Base-by-base conservation (phyloP, 805 yeast genomes). In the Barnettozyma californica region DNA sequence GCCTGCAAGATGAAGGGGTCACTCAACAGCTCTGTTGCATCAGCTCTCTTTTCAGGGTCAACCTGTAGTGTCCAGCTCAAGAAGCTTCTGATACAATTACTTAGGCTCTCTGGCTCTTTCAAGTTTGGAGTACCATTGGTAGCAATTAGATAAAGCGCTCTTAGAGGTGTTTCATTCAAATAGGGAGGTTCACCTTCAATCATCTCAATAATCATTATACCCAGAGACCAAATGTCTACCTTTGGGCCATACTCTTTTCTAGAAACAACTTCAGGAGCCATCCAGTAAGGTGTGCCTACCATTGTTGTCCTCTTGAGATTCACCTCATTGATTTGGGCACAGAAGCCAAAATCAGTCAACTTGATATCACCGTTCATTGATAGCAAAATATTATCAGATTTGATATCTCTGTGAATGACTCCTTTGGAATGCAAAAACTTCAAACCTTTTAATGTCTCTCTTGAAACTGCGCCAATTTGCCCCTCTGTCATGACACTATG, bases 231-330 rank as follows among this genome's bases (percentile, higher is more conserved):
- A 44, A 94, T 84, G 68, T 94, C 99, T 40, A 94, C 96, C 64
- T 94, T 91, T 43, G 95, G 94, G 33, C 95, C 99, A 63, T 94
- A 94, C 62, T 91, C 97, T 65, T 90, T 91, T 58, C 95, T 81
- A 18, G 91, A 81, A 25, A 94, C 97, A 46, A 94, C 97, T 66
- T 94, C 99, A 1, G 99, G 99, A 0, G 99, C 99, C 99, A 94
- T 94, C 99, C 99, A 94, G 66, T 94, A 94, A 13, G 99, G 99
- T 0, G 99, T 94, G 14, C 99, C 99, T 16, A 94, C 99, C 96
- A 94, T 89, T 5, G 99, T 94, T 3, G 96, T 90, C 65, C 99
- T 81, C 66, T 92, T 91, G 47, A 86, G 73, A 55, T 87, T 85
- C 47, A 79, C 77, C 55, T 85, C 95, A 34, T 85, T 87, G 52